Evolutionary conservation across 345 rosid species (phyloP), one percentile per base, ranked within the genome.

Genomic region (Populus tremula): DNA sequence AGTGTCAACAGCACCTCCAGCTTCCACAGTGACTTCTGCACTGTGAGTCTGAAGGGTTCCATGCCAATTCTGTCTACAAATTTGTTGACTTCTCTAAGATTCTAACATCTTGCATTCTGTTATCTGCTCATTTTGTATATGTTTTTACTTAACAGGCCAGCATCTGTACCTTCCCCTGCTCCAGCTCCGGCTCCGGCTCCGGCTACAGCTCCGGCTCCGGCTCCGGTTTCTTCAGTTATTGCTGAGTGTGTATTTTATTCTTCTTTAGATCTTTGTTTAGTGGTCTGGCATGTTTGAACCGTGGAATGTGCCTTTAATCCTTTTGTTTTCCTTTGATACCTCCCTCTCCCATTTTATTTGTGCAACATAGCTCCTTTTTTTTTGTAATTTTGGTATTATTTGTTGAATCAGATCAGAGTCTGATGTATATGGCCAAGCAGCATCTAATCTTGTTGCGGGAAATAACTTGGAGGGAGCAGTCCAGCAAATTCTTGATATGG

Each of bases 401-500:
- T 77, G 25, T 69, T 38, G 45, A 72, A 76, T 74, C 90, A 94
- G 97, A 86, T 67, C 86, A 54, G 91, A 85, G 36, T 61, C 85
- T 73, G 88, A 86, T 87, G 87, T 84, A 41, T 89, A 89, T 76
- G 97, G 91, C 75, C 91, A 88, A 82, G 98, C 97, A 56, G 97
- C 99, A 76, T 92, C 98, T 10, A 93, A 82, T 85, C 85, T 96
- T 71, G 96, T 94, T 45, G 97, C 94, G 16, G 99, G 96, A 77
- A 92, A 54, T 76, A 89, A 90, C 79, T 82, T 96, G 75, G 94
- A 96, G 81, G 93, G 90, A 77, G 70, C 91, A 65, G 83, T 96
- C 77, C 97, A 93, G 84, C 93, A 96, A 78, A 96, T 96, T 85
- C 87, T 96, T 84, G 98, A 93, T 80, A 91, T 96, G 93, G 99